Evolutionary conservation across 2,329 filamentous ascomycete species (phyloP).

Genomic region (Macrophomina pseudophaseolina): DNA sequence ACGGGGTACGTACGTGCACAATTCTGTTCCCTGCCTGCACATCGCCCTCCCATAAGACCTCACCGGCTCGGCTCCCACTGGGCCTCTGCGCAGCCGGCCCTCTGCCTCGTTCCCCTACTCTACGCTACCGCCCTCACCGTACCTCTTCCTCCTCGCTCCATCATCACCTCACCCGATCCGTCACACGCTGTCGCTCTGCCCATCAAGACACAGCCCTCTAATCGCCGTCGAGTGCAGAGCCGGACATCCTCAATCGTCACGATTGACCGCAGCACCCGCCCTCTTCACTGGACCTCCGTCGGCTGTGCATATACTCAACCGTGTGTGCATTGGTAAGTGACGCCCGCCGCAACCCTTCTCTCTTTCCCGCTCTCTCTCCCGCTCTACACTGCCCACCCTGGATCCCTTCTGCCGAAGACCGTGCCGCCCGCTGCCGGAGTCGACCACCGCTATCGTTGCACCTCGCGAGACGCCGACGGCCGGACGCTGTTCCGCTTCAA

Average conservation of each 20-base stretch:
- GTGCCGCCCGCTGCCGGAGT: neutral
- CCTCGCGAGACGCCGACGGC: neutral
- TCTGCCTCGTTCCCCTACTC: constrained; percentile 14
- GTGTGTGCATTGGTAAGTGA: constrained; percentile 27
- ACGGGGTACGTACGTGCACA: constrained; percentile 28
- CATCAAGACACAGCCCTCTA: neutral
- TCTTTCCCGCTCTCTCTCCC: neutral
- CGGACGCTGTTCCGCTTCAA: neutral
- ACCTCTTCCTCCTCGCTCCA: constrained; percentile 6
- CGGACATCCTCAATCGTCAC: constrained; percentile 24
- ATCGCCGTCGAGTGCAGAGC: constrained; percentile 14
- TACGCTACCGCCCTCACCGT: neutral
- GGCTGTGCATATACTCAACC: constrained; percentile 21
- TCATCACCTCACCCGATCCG: constrained; percentile 8
- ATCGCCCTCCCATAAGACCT: constrained; percentile 26
- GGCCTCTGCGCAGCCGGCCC: constrained; percentile 24
- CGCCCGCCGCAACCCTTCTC: neutral
- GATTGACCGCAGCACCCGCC: constrained; percentile 21
- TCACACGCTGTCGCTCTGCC: neutral
- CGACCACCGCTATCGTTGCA: neutral
- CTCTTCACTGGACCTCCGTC: constrained; percentile 26
- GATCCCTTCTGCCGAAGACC: constrained; percentile 13
- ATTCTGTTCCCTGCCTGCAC: constrained; percentile 26
- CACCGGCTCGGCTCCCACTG: constrained; percentile 13
- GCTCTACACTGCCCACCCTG: constrained; percentile 7